Evolutionary conservation across 2,329 filamentous ascomycete species (phyloP).

Genomic region (Rutstroemia sp.): DNA sequence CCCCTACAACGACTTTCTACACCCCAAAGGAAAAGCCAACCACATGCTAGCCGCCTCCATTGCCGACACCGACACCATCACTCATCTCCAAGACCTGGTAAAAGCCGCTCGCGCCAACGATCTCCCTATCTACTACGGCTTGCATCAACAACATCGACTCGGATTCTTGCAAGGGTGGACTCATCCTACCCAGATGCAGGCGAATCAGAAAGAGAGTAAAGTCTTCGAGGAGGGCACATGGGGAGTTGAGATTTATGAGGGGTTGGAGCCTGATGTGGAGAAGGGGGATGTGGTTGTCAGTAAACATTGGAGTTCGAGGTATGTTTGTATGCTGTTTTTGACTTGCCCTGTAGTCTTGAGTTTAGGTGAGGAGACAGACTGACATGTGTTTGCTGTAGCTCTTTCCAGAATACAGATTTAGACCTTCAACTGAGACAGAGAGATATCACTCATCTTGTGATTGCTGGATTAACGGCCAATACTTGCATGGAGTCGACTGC

Average conservation of each 20-base stretch:
- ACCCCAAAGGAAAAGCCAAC: slow-evolving; percentile 22
- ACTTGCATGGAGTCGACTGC: slow-evolving; percentile 32
- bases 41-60: slow-evolving; percentile 23
- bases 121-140: slow-evolving; percentile 31
- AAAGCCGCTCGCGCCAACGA: slow-evolving; percentile 17
- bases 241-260: slow-evolving; percentile 27
- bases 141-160: slow-evolving; percentile 27
- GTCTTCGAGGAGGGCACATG: slow-evolving; percentile 27
- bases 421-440: slow-evolving; percentile 30
- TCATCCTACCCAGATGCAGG: slow-evolving; percentile 20
- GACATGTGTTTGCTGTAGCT: slow-evolving; percentile 12
- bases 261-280: slow-evolving; percentile 23
- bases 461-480: slow-evolving; percentile 29
- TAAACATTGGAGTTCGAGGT: slow-evolving; percentile 31
- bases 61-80: slow-evolving; percentile 24
- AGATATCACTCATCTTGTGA: slow-evolving; percentile 28
- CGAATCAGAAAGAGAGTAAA: slow-evolving; percentile 13
- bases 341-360: not conserved
- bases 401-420: slow-evolving; percentile 32
- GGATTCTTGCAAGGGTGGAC: slow-evolving; percentile 27
- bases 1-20: slow-evolving; percentile 26
- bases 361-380: not conserved
- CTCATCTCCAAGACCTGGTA: slow-evolving; percentile 24
- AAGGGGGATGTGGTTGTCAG: slow-evolving; percentile 29
- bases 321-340: not conserved